These are phyloP conservation scores for Brassica balearica DNA, from an alignment of 441 rosid genomes.

Conservation along the genomic window DNA sequence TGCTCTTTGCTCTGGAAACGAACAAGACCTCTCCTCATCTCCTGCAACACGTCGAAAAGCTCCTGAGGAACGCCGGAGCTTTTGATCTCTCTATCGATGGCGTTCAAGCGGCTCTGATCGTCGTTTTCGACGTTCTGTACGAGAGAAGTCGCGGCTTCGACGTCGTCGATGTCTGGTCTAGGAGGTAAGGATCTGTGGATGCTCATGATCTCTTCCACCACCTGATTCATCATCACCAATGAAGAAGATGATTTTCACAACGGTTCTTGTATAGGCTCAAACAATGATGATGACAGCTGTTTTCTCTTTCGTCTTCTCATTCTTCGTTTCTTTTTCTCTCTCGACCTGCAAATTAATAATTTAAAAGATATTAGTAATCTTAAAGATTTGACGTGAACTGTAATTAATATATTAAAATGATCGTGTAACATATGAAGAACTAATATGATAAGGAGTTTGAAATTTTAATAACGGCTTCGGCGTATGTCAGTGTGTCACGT, in stretches of 20 bases:
- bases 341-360: slow-evolving; percentile 28
- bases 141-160: slow-evolving; percentile 76
- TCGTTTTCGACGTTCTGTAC: slow-evolving; percentile 80
- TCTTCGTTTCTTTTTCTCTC: slow-evolving; percentile 30
- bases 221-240: slow-evolving; percentile 49
- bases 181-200: slow-evolving; percentile 80
- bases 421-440: not conserved
- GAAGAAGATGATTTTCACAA: slow-evolving; percentile 4
- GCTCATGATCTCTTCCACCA: slow-evolving; percentile 86
- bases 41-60: slow-evolving; percentile 67
- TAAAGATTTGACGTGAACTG: not conserved
- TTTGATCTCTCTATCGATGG: slow-evolving; percentile 59
- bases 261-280: slow-evolving; percentile 2
- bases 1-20: slow-evolving; percentile 67
- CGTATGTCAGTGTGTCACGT: slow-evolving; percentile 27
- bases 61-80: slow-evolving; percentile 64
- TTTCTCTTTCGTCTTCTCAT: slow-evolving; percentile 41
- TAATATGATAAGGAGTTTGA: not conserved
- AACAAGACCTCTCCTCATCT: slow-evolving; percentile 73
- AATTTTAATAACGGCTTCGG: not conserved
- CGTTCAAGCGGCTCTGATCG: slow-evolving; percentile 63
- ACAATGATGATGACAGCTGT: slow-evolving; percentile 4
- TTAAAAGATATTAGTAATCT: slow-evolving; percentile 1
- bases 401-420: slow-evolving; percentile 14
- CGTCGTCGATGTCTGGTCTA: slow-evolving; percentile 80